A percentile compares a stretch with the other conserved stretches of the same genome.
Evolutionary conservation across 176 grass and related monocot genomes (phyloP).

Genomic region (Bonia amplexicaulis): DNA sequence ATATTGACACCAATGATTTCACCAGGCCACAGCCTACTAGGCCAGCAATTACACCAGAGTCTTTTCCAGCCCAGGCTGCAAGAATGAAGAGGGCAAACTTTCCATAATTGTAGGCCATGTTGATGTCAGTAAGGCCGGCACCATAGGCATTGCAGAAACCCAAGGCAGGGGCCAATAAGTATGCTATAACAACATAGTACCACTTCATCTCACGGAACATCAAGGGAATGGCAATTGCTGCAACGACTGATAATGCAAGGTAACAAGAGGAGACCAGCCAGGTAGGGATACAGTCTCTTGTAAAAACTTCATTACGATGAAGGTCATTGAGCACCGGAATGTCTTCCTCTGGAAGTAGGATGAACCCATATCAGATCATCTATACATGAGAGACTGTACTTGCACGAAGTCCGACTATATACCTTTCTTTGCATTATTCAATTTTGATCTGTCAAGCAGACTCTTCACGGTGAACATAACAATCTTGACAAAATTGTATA

Average conservation of each 20-base stretch:
- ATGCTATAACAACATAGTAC: conserved; percentile 89
- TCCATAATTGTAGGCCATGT: conserved; percentile 98
- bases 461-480: conserved; percentile 52
- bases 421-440: conserved; percentile 75
- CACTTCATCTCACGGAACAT: conserved; percentile 94
- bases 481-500: conserved; percentile 95
- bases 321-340: conserved; percentile 41
- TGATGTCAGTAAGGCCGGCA: conserved; percentile 89
- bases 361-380: conserved; percentile 7
- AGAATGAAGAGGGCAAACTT: conserved; percentile 88
- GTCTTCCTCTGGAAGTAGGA: conserved; percentile 54
- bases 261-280: conserved; percentile 79
- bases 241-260: conserved; percentile 37
- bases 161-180: conserved; percentile 76
- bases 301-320: conserved; percentile 73
- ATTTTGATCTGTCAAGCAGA: conserved; percentile 45
- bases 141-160: conserved; percentile 98
- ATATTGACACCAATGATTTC: conserved; percentile 83
- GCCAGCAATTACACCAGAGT: conserved; percentile 82
- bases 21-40: conserved; percentile 87
- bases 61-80: conserved; percentile 76
- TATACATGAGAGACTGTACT: not conserved
- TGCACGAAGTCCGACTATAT: not conserved
- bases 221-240: conserved; percentile 59
- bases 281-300: conserved; percentile 49